Conservation (phyloP, 2,329 filamentous ascomycete genomes). For the Sporothrix curviconia region DNA sequence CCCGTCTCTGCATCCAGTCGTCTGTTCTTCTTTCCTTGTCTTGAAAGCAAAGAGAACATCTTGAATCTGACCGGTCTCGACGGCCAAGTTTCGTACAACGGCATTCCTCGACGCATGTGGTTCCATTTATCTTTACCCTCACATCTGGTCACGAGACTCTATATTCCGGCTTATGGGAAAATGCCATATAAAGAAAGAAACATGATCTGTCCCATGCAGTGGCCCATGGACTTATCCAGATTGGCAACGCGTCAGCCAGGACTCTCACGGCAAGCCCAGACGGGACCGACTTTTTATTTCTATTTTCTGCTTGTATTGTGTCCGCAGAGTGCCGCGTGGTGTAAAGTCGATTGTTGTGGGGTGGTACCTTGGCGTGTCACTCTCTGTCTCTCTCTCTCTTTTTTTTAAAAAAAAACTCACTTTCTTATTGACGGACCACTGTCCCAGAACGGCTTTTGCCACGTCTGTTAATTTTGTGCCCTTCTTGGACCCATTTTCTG, state of each 20-base stretch:
- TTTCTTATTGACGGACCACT: not conserved
- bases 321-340: not conserved
- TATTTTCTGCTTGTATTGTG: too few relatives aligned
- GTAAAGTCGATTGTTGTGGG: too few relatives aligned
- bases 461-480: not conserved
- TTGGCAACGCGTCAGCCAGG: conserved; percentile 6
- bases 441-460: too few relatives aligned
- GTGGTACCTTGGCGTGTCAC: too few relatives aligned
- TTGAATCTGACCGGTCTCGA: too few relatives aligned
- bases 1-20: too few relatives aligned
- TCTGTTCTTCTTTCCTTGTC: not conserved
- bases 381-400: not conserved
- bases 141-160: not conserved
- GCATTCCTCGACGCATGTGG: too few relatives aligned
- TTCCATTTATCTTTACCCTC: not conserved
- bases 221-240: conserved; percentile 4
- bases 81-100: too few relatives aligned
- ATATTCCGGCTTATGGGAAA: not conserved
- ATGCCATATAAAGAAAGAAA: not conserved
- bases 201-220: too few relatives aligned
- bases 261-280: not conserved
- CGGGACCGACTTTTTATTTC: not conserved
- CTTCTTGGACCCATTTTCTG: not conserved
- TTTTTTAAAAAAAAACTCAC: not conserved
- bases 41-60: too few relatives aligned